A percentile compares a stretch with the other conserved stretches of the same genome.
Evolutionary conservation across 2,329 filamentous ascomycete genomes (phyloP).

Genomic region (Juglanconis sp.): DNA sequence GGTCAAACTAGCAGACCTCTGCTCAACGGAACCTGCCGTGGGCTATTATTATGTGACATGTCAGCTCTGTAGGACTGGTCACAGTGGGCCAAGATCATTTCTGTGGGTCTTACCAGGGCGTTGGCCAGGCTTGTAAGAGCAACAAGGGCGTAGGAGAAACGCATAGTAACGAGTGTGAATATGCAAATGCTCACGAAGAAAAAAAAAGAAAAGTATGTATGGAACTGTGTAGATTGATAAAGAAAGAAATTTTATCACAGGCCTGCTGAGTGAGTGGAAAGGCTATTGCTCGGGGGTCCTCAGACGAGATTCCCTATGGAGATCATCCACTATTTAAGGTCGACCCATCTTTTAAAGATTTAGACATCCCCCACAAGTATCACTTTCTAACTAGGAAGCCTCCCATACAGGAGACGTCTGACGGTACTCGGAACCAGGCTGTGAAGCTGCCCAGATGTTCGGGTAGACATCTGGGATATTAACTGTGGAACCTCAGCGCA

Average conservation of each 20-base stretch:
- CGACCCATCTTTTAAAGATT: too few relatives aligned
- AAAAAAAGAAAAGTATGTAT: background rate
- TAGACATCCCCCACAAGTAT: too few relatives aligned
- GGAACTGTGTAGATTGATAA: background rate
- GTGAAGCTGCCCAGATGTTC: too few relatives aligned
- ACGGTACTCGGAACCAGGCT: too few relatives aligned
- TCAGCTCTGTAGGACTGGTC: background rate
- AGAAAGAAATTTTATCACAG: background rate
- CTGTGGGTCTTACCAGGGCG: conserved; percentile 4
- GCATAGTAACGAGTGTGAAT: conserved; percentile 6
- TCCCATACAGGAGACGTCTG: too few relatives aligned
- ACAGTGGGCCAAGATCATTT: too few relatives aligned
- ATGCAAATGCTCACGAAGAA: background rate
- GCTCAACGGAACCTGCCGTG: background rate
- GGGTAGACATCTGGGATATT: too few relatives aligned
- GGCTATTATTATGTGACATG: background rate
- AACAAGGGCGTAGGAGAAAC: conserved; percentile 10
- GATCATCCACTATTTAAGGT: too few relatives aligned
- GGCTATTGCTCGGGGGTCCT: too few relatives aligned
- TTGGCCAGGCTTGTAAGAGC: conserved; percentile 9
- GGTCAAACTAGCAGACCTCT: background rate
- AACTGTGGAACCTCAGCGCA: too few relatives aligned
- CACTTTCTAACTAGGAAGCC: too few relatives aligned
- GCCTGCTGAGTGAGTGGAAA: background rate
- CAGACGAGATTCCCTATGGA: too few relatives aligned